Evolutionary conservation across 176 grass and related monocot genomes (phyloP).

Genomic region (Thinopyrum elongatum): DNA sequence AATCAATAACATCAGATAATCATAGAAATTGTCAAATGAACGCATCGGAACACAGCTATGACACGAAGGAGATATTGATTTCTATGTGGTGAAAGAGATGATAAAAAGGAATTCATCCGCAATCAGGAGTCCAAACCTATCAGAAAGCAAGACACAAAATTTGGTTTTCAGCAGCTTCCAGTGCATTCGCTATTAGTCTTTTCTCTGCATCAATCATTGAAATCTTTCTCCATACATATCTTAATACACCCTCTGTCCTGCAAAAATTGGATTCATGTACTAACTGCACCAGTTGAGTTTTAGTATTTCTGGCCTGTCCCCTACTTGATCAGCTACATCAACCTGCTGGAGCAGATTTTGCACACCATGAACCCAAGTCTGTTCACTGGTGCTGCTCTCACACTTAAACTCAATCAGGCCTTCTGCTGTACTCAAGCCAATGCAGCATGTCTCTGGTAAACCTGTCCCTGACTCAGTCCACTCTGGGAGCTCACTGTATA

Average conservation of each 20-base stretch:
- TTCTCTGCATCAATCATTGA: no score
- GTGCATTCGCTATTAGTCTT: no score
- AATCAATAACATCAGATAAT: no score
- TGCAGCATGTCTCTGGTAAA: slow-evolving; percentile 31
- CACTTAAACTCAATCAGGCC: slow-evolving; percentile 65
- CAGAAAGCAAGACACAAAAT: no score
- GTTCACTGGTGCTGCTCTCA: slow-evolving; percentile 40
- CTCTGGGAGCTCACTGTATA: slow-evolving; percentile 48
- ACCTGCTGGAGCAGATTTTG: slow-evolving; percentile 58
- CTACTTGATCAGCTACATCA: slow-evolving; percentile 29
- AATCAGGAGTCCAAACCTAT: no score
- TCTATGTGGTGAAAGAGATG: no score
- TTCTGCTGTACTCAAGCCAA: slow-evolving; percentile 61
- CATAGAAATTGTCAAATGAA: no score
- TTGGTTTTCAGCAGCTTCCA: no score
- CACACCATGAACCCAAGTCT: slow-evolving; percentile 54
- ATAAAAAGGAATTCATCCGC: no score
- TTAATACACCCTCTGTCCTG: background rate
- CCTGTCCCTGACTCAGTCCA: slow-evolving; percentile 39
- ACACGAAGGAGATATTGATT: no score
- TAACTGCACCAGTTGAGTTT: slow-evolving; percentile 32
- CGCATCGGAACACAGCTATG: no score
- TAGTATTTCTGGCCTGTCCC: slow-evolving; percentile 9
- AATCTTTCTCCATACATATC: no score
- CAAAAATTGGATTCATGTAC: background rate